Base-by-base conservation (phyloP, 164 flowering plant genomes). In the Annona squamosa region DNA sequence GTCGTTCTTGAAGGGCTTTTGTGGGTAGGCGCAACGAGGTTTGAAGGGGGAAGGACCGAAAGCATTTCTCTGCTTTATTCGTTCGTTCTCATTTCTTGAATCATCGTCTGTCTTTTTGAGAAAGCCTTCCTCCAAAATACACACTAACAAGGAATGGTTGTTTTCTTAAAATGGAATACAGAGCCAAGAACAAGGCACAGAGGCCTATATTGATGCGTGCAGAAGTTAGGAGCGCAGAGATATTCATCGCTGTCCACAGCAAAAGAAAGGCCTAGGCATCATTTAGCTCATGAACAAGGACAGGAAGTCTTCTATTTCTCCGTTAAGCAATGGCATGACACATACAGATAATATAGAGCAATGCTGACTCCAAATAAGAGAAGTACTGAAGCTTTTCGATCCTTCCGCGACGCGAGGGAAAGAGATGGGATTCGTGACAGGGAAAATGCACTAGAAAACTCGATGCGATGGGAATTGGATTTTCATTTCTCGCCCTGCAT, bases 181-280 rank as follows among this genome's bases (percentile, higher is more conserved):
- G 77, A 12, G 86, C 86, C 43, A 91, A 82, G 41, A 91, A 84
- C 75, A 84, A 78, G 68, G 83, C 80, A 73, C 92, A 90, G 1
- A 92, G n/a, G 66, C 83, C 94, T 66, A 86, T 85, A 76, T 94
- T 94, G 73, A 94, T 89, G 79, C 99, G 98, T 65, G 92, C 96
- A 73, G 99, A 92, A 69, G 99, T 92, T 79, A 94, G 81, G 46
- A 94, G 90, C 64, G 92, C 95, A 77, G 90, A 67, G 76, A 94
- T n/a, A 62, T 90, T 84, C 99, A 94, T 94, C 82, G 79, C 85
- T 64, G 69, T 69, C 72, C 72, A 66, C 78, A 47, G 59, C 18
- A 59, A 41, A 66, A 43, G 63, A 61, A 63, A 52, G 42, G 9
- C 3, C 13, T 61, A 65, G 65, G 64, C 71, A 65, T 75, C 68